Conservation (phyloP, 106 monocot species). For the Agapanthus africanus region DNA sequence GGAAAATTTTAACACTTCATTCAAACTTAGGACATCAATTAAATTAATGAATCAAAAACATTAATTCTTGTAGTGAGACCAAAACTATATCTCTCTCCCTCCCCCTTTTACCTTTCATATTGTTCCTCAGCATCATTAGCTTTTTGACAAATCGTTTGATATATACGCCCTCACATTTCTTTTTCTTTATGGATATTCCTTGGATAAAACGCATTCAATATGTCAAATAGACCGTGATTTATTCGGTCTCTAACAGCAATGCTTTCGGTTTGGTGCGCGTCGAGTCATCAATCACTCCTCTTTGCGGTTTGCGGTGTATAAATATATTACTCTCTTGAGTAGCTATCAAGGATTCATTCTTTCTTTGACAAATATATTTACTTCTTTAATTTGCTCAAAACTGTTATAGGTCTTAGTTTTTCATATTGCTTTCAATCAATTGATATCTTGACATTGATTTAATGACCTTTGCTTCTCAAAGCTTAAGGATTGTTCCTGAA, state of each 20-base stretch:
- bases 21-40: too few relatives aligned
- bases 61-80: too few relatives aligned
- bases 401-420: conserved; percentile 11
- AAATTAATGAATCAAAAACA: too few relatives aligned
- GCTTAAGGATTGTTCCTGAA: too few relatives aligned
- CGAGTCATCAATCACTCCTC: conserved; percentile 1
- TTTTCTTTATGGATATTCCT: conserved; percentile 1
- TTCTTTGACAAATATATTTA: not conserved
- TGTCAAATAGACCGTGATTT: not conserved
- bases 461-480: not conserved
- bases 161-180: too few relatives aligned
- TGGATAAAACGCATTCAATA: conserved; percentile 2
- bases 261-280: not conserved
- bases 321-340: conserved; percentile 6
- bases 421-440: conserved; percentile 9
- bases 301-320: too few relatives aligned
- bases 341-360: conserved; percentile 11
- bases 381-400: not conserved
- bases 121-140: too few relatives aligned
- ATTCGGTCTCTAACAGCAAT: not conserved
- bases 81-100: too few relatives aligned
- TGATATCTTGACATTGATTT: not conserved
- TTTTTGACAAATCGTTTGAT: too few relatives aligned
- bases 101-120: too few relatives aligned
- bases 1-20: too few relatives aligned